These are phyloP conservation scores for Coemansia erecta DNA, from an alignment of 192 early-diverging fungal species.

Conservation along the genomic window DNA sequence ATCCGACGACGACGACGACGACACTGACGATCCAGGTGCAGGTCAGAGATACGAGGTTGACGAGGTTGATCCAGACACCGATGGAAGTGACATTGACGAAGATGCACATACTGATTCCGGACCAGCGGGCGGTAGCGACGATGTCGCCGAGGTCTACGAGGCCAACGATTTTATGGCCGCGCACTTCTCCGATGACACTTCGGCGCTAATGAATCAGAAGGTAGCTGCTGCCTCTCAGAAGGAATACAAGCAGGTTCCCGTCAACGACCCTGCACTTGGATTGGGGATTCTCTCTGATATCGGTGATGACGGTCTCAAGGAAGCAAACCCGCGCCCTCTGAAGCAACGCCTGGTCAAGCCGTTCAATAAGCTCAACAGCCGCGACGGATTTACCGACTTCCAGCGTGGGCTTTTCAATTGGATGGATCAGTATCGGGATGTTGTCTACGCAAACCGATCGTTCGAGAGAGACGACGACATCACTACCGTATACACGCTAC, in stretches of 20 bases:
- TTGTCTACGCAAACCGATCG: constrained; percentile 65
- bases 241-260: constrained; percentile 34
- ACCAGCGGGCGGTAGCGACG: not conserved
- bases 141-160: constrained; percentile 16
- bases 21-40: not conserved
- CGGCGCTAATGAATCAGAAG: constrained; percentile 34
- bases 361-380: constrained; percentile 34
- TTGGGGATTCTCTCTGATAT: constrained; percentile 29
- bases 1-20: not conserved
- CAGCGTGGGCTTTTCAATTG: constrained; percentile 61
- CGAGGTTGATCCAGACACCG: constrained; percentile 15
- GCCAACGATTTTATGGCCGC: constrained; percentile 37
- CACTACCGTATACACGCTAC: constrained; percentile 70
- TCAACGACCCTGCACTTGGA: constrained; percentile 37
- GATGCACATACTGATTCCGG: not conserved
- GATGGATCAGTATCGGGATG: constrained; percentile 74
- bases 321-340: constrained; percentile 20
- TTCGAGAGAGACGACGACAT: constrained; percentile 67
- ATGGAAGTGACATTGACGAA: constrained; percentile 15
- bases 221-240: constrained; percentile 39
- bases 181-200: constrained; percentile 31
- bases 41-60: constrained; percentile 25
- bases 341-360: constrained; percentile 35
- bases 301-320: constrained; percentile 19
- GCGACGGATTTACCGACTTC: constrained; percentile 39